phyloP scores from a whole-genome alignment of 495 filamentous ascomycete genomes.

The Clohesyomyces aquaticus region DNA sequence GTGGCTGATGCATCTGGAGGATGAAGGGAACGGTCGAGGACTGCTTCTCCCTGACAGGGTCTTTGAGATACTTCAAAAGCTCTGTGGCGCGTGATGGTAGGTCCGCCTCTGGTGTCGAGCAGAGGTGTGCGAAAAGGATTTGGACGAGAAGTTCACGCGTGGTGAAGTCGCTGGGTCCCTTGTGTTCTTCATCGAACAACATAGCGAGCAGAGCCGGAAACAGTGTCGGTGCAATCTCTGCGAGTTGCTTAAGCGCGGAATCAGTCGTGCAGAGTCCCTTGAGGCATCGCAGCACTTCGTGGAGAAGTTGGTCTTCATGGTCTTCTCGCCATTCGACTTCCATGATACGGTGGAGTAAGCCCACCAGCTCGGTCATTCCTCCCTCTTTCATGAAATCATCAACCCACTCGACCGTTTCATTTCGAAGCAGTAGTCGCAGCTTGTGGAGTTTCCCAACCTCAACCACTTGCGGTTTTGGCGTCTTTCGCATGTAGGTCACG shows the following conservation, averaged over 20 bases:
- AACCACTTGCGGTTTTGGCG: slow-evolving; percentile 75
- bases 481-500: slow-evolving; percentile 75
- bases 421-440: slow-evolving; percentile 83
- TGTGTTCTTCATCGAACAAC: slow-evolving; percentile 95
- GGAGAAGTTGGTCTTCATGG: slow-evolving; percentile 89
- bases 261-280: slow-evolving; percentile 94
- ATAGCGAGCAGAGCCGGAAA: slow-evolving; percentile 87
- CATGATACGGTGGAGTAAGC: slow-evolving; percentile 84
- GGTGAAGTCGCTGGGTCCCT: slow-evolving; percentile 93
- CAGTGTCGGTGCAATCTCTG: slow-evolving; percentile 73
- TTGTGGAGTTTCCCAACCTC: slow-evolving; percentile 96
- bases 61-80: slow-evolving; percentile 77
- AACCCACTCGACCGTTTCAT: slow-evolving; percentile 94
- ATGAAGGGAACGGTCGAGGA: slow-evolving; percentile 83
- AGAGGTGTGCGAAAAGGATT: slow-evolving; percentile 82
- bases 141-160: slow-evolving; percentile 86
- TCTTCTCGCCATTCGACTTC: slow-evolving; percentile 97
- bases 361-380: slow-evolving; percentile 90
- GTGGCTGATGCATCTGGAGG: slow-evolving; percentile 78
- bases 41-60: slow-evolving; percentile 75
- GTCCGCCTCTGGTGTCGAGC: slow-evolving; percentile 57
- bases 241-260: slow-evolving; percentile 77
- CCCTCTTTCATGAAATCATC: slow-evolving; percentile 85
- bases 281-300: slow-evolving; percentile 89
- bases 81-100: slow-evolving; percentile 64